A percentile compares a stretch with the other conserved stretches of the same genome.
phyloP scores from a whole-genome alignment of 208 protist species.

The Trypanosoma lewisi region DNA sequence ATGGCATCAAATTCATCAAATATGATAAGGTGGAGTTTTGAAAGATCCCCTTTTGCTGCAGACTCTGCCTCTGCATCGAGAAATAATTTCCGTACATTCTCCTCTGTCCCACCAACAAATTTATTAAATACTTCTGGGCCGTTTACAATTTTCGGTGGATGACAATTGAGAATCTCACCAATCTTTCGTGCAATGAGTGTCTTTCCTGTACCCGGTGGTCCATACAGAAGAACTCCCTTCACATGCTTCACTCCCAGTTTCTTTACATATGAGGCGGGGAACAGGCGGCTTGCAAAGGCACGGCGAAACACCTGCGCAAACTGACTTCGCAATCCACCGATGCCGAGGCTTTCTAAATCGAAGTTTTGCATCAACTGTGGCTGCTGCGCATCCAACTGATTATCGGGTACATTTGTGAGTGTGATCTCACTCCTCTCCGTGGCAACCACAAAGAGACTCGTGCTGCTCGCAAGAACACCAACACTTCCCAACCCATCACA shows the following conservation, averaged over 20 bases:
- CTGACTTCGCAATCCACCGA: conserved; percentile 95
- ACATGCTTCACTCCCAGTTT: conserved; percentile 98
- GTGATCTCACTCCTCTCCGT: conserved; percentile 65
- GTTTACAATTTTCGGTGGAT: conserved; percentile 97
- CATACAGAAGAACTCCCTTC: conserved; percentile 98
- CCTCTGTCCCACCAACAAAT: conserved; percentile 98
- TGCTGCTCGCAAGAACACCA: conserved; percentile 38
- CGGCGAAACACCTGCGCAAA: conserved; percentile 98
- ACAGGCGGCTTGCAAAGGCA: conserved; percentile 98
- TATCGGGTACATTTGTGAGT: conserved; percentile 71
- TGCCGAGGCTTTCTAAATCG: conserved; percentile 93
- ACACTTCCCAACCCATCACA: conserved; percentile 30
- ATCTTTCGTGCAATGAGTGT: conserved; percentile 99
- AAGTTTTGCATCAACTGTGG: conserved; percentile 78
- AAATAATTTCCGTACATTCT: conserved; percentile 99
- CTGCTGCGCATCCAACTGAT: conserved; percentile 82
- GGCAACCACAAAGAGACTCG: conserved; percentile 43
- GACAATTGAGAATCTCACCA: conserved; percentile 98
- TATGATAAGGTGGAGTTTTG: conserved; percentile 99
- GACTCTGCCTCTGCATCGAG: conserved; percentile 96
- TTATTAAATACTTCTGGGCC: conserved; percentile 99
- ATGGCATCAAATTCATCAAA: conserved; percentile 99
- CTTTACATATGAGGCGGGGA: conserved; percentile 92
- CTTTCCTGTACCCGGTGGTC: conserved; percentile 99
- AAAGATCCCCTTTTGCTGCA: conserved; percentile 92